Conservation (phyloP, 441 rosid species). For the California macrophylla region DNA sequence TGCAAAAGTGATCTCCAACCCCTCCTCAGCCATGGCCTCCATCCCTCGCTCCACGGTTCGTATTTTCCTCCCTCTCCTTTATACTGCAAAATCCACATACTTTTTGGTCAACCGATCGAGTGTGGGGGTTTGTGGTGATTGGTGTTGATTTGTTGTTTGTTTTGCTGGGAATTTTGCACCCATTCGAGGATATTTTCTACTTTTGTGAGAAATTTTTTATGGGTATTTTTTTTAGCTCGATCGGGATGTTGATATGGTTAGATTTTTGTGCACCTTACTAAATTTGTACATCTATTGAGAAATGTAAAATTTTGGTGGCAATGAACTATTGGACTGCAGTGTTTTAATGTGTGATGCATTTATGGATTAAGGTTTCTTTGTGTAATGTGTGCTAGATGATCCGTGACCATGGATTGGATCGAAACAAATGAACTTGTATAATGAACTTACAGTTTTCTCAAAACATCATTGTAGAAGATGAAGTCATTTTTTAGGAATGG, state of each 20-base stretch:
- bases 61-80: neutral
- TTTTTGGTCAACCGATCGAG: neutral
- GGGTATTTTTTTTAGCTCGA: neutral
- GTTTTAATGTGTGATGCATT: neutral
- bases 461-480: neutral
- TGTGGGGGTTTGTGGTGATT: neutral
- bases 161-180: neutral
- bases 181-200: neutral
- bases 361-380: neutral
- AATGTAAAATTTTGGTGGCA: neutral
- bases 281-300: neutral
- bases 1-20: slow-evolving; percentile 62
- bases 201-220: neutral
- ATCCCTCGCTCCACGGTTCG: slow-evolving; percentile 60
- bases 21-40: slow-evolving; percentile 73
- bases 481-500: neutral
- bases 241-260: neutral
- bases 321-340: neutral
- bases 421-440: neutral
- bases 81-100: neutral
- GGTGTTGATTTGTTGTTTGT: neutral
- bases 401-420: neutral
- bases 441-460: neutral
- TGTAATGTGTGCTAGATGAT: neutral
- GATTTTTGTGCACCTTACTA: neutral